Percentiles rank a stretch among this genome's conserved stretches.
Conservation (phyloP, 2,329 filamentous ascomycete genomes). For the Arachnomyces sp. region DNA sequence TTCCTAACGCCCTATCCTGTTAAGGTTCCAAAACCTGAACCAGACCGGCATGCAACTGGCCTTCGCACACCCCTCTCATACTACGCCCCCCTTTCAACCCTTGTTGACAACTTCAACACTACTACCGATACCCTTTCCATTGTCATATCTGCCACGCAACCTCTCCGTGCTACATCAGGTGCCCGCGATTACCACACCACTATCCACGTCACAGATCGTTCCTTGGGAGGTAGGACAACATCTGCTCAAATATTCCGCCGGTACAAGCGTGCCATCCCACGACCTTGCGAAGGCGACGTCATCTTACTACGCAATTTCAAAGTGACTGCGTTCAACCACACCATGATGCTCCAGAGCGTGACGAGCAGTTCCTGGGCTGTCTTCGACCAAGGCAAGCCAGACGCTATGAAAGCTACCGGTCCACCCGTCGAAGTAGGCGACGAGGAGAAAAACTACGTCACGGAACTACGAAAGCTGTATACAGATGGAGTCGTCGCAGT, state of each 20-base stretch:
- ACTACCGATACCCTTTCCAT: constrained; percentile 36
- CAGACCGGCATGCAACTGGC: constrained; percentile 25
- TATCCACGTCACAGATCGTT: constrained; percentile 37
- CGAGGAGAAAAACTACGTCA: constrained; percentile 29
- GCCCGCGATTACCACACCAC: constrained; percentile 34
- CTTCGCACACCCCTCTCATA: constrained; percentile 35
- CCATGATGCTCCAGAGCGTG: constrained; percentile 33
- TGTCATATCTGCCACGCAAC: constrained; percentile 24
- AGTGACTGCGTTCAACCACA: constrained; percentile 33
- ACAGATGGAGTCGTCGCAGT: constrained; percentile 23
- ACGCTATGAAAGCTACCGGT: constrained; percentile 25
- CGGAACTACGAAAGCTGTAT: constrained; percentile 35
- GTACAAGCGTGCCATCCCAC: constrained; percentile 31
- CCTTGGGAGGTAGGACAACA: constrained; percentile 31
- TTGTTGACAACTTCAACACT: constrained; percentile 34
- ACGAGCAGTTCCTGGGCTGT: constrained; percentile 41
- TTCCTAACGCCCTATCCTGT: too few relatives aligned
- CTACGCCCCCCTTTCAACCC: constrained; percentile 34
- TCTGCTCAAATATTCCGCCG: constrained; percentile 36
- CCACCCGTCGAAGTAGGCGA: constrained; percentile 33
- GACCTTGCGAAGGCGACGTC: constrained; percentile 29
- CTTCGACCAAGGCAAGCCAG: constrained; percentile 23
- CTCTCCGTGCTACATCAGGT: constrained; percentile 27
- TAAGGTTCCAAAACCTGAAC: constrained; percentile 3
- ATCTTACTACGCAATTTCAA: constrained; percentile 40